Percentiles rank a stretch among this genome's conserved stretches.
Evolutionary conservation across 139 green algal genomes (phyloP).

Genomic region (Spirogloea muscicola): DNA sequence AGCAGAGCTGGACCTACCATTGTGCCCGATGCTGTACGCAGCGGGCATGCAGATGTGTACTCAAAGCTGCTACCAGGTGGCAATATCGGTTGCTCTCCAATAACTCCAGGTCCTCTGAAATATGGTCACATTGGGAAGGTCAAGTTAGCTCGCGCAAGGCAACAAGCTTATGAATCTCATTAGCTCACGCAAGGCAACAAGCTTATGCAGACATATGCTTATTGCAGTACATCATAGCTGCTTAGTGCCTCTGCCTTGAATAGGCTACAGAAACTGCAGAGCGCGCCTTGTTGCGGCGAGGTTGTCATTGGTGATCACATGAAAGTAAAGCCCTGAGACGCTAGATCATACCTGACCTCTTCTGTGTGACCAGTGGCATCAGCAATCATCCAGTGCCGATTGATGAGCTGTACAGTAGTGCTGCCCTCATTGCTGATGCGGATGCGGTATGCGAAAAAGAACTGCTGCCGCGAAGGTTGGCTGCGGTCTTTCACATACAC

Average conservation of each 20-base stretch:
- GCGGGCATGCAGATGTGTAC: slow-evolving; percentile 64
- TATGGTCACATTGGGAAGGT: not conserved
- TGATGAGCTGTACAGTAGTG: slow-evolving; percentile 53
- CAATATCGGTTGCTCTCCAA: slow-evolving; percentile 74
- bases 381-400: slow-evolving; percentile 60
- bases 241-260: too few species aligned
- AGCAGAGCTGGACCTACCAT: slow-evolving; percentile 66
- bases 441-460: slow-evolving; percentile 63
- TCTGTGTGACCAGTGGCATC: slow-evolving; percentile 56
- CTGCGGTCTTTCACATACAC: slow-evolving; percentile 56
- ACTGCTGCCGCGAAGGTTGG: slow-evolving; percentile 46
- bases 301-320: slow-evolving; percentile 11
- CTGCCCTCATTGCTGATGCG: slow-evolving; percentile 50
- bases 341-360: slow-evolving; percentile 59
- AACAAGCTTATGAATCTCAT: too few species aligned
- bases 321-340: not conserved
- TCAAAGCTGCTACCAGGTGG: slow-evolving; percentile 61
- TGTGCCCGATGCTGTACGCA: slow-evolving; percentile 59
- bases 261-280: too few species aligned
- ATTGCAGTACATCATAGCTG: too few species aligned
- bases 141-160: too few species aligned
- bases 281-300: too few species aligned
- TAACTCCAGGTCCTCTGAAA: slow-evolving; percentile 64
- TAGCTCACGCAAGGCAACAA: too few species aligned
- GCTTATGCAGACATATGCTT: too few species aligned